Percentiles rank a stretch among this genome's conserved stretches.
These are phyloP conservation scores for Cyclaneusma minus DNA, from an alignment of 2,329 filamentous ascomycete species.

Conservation along the genomic window DNA sequence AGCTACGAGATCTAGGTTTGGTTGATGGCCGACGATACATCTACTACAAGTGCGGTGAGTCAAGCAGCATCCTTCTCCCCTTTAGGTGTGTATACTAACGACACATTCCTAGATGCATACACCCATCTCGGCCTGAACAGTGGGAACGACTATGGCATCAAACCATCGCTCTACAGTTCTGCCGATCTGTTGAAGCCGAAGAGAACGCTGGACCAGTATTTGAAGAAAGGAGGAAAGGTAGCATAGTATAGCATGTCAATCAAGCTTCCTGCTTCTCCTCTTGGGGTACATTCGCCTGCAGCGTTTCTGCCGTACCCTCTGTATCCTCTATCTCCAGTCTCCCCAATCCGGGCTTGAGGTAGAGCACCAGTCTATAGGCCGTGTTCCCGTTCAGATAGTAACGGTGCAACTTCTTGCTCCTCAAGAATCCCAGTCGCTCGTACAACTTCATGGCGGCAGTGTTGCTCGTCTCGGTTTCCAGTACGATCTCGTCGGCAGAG, in stretches of 20 bases:
- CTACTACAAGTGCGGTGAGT: conserved; percentile 51
- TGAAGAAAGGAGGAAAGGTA: conserved; percentile 16
- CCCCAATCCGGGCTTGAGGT: no score
- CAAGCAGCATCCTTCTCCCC: not conserved
- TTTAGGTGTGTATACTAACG: conserved; percentile 4
- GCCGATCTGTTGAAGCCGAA: conserved; percentile 18
- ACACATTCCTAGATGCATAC: conserved; percentile 38
- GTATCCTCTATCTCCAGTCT: not conserved
- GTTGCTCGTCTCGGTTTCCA: conserved; percentile 94
- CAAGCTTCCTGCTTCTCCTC: not conserved
- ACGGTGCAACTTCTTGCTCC: conserved; percentile 82
- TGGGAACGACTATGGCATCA: conserved; percentile 46
- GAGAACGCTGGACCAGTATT: conserved; percentile 25
- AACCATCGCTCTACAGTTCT: conserved; percentile 40
- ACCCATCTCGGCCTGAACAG: conserved; percentile 48
- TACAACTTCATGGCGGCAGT: conserved; percentile 81
- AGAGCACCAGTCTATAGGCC: conserved; percentile 78
- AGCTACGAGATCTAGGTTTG: conserved; percentile 46
- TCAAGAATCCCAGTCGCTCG: conserved; percentile 78
- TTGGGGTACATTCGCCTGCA: not conserved
- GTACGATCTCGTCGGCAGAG: conserved; percentile 81
- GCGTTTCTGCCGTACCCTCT: not conserved
- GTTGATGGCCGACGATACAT: conserved; percentile 35
- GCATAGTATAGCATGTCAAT: conserved; percentile 5
- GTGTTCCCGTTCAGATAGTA: conserved; percentile 97